Percentiles rank a stretch among this genome's conserved stretches.
phyloP scores from a whole-genome alignment of 306 rosid genomes.

The Cucurbita maxima region DNA sequence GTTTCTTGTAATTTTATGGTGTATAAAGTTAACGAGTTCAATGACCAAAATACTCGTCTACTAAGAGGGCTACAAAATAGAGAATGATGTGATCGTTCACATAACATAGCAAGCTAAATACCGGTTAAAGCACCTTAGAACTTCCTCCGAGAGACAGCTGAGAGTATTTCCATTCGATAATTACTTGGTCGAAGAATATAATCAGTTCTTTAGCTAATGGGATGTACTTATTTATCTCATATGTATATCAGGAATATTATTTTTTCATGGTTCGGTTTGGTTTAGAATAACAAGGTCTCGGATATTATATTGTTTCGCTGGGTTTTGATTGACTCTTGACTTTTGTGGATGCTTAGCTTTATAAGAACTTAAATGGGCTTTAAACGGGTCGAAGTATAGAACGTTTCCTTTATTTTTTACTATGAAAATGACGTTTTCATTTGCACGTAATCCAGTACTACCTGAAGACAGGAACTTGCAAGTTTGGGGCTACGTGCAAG shows the following conservation, averaged over 20 bases:
- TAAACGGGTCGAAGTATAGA: background rate
- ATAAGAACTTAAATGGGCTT: background rate
- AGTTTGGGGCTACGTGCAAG: slow-evolving; percentile 97
- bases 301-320: background rate
- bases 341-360: background rate
- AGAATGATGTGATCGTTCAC: background rate
- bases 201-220: background rate
- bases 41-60: background rate
- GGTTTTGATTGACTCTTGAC: background rate
- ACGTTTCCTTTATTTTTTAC: background rate
- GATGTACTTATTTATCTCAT: background rate
- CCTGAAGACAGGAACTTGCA: slow-evolving; percentile 93
- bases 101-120: background rate
- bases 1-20: background rate
- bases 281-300: background rate
- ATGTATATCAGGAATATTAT: background rate
- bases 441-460: slow-evolving; percentile 49
- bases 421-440: background rate
- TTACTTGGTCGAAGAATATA: background rate
- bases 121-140: background rate
- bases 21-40: background rate
- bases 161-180: background rate
- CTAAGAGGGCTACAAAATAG: background rate
- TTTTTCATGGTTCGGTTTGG: background rate
- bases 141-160: background rate